A percentile compares a stretch with the other conserved stretches of the same genome.
phyloP scores from a whole-genome alignment of 2,329 filamentous ascomycete species.

The Botrytis byssoidea region DNA sequence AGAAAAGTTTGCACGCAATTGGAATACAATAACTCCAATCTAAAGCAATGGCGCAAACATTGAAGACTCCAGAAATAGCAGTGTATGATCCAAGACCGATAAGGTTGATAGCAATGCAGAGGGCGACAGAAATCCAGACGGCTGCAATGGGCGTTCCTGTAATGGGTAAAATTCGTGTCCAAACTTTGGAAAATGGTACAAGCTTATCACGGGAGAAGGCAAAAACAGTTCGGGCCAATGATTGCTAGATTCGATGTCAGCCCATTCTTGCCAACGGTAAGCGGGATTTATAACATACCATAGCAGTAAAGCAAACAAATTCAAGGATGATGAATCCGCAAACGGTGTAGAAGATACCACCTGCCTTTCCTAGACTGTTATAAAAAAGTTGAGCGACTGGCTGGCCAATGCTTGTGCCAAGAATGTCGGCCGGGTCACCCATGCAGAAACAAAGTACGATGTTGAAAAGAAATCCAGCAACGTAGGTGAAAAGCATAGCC shows the following conservation, averaged over 20 bases:
- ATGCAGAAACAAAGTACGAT: constrained; percentile 58
- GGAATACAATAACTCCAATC: constrained; percentile 58
- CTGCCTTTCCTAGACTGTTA: constrained; percentile 53
- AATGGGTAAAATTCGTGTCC: constrained; percentile 50
- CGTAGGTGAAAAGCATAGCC: constrained; percentile 56
- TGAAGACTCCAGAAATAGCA: constrained; percentile 53
- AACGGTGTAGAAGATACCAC: constrained; percentile 51
- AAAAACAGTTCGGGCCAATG: constrained; percentile 51
- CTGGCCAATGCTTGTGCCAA: constrained; percentile 49
- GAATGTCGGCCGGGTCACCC: constrained; percentile 41
- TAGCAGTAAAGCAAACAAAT: constrained; percentile 58
- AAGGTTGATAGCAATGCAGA: constrained; percentile 57
- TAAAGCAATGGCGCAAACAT: constrained; percentile 53
- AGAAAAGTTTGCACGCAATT: constrained; percentile 53
- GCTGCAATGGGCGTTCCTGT: constrained; percentile 61
- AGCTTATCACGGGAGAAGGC: constrained; percentile 62
- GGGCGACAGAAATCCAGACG: constrained; percentile 55
- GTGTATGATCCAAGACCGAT: constrained; percentile 57
- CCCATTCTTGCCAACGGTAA: constrained; percentile 44
- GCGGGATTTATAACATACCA: constrained; percentile 41
- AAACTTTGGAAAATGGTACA: constrained; percentile 54
- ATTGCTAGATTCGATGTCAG: constrained; percentile 39
- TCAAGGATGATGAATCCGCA: constrained; percentile 57
- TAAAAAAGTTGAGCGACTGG: constrained; percentile 58
- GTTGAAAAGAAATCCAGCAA: constrained; percentile 56